Evolutionary conservation across 1,284 basidiomycete genomes (phyloP).

Genomic region (Ceratobasidium sp.): DNA sequence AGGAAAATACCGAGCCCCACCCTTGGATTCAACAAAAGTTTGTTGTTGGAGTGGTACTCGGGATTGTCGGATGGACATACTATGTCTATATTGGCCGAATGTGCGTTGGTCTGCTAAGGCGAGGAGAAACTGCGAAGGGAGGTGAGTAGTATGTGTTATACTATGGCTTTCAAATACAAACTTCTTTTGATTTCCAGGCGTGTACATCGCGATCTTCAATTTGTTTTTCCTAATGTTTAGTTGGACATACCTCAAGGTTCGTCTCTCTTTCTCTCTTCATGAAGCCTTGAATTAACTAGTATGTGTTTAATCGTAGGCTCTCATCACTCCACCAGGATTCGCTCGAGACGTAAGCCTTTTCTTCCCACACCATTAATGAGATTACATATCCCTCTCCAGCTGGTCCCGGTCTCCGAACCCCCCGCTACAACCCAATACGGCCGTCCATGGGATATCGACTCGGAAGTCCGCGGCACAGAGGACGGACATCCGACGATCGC

Average conservation of each 20-base stretch:
- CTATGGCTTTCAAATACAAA: too few relatives aligned
- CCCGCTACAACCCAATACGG: conserved; percentile 34
- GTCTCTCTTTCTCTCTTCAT: conserved; percentile 50
- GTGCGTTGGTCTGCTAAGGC: conserved; percentile 72
- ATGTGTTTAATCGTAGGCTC: conserved; percentile 58
- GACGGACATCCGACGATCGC: conserved; percentile 35
- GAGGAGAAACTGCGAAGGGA: conserved; percentile 50
- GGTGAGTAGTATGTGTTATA: conserved; percentile 12
- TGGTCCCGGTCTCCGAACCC: conserved; percentile 53
- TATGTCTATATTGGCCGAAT: conserved; percentile 80
- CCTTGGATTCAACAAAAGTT: conserved; percentile 75
- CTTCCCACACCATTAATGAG: not conserved
- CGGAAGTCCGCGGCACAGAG: conserved; percentile 31
- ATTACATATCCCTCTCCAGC: conserved; percentile 50
- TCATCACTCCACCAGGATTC: conserved; percentile 75
- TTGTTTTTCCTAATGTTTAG: conserved; percentile 75
- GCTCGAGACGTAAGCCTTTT: conserved; percentile 70
- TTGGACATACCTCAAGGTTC: conserved; percentile 78
- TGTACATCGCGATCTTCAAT: conserved; percentile 69
- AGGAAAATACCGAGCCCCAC: conserved; percentile 58
- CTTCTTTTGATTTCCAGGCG: too few relatives aligned
- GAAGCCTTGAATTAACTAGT: not conserved
- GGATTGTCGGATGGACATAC: conserved; percentile 69
- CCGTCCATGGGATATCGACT: conserved; percentile 40
- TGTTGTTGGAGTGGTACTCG: conserved; percentile 66